Conservation (phyloP, 1,139 yeast species). For the Sugiyamaella sp. region DNA sequence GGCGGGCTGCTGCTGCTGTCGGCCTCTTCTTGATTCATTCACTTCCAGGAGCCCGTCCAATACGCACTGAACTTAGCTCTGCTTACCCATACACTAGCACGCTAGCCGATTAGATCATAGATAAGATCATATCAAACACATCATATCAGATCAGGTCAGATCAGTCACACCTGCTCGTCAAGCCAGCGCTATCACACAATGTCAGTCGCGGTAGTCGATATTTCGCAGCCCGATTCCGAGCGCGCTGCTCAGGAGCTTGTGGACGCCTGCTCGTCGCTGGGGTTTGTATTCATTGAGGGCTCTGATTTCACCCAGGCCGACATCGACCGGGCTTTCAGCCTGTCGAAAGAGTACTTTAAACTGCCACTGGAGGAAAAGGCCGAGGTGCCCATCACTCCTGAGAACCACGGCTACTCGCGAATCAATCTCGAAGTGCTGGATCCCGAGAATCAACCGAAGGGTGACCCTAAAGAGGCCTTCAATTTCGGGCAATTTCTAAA, state of each 20-base stretch:
- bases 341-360: conserved; percentile 60
- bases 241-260: conserved; percentile 56
- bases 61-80: too few species aligned
- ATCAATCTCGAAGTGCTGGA: conserved; percentile 59
- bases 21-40: too few species aligned
- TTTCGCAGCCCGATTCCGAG: conserved; percentile 40
- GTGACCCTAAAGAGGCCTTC: conserved; percentile 66
- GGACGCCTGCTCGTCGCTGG: conserved; percentile 67
- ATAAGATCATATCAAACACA: not conserved
- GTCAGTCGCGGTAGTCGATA: conserved; percentile 48
- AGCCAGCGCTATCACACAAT: not conserved
- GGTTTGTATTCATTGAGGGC: conserved; percentile 74
- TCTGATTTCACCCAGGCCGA: conserved; percentile 64
- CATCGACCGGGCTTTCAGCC: conserved; percentile 55
- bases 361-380: conserved; percentile 54
- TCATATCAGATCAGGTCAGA: not conserved
- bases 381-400: conserved; percentile 50
- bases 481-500: conserved; percentile 42
- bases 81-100: too few species aligned
- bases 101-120: too few species aligned
- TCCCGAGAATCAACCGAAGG: conserved; percentile 47
- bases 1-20: too few species aligned
- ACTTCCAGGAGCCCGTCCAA: too few species aligned
- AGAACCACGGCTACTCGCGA: conserved; percentile 66
- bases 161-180: not conserved